Percentiles rank a stretch among this genome's conserved stretches.
Evolutionary conservation across 192 early-diverging fungal genomes (phyloP).

Genomic region (Anaeromyces robustus): DNA sequence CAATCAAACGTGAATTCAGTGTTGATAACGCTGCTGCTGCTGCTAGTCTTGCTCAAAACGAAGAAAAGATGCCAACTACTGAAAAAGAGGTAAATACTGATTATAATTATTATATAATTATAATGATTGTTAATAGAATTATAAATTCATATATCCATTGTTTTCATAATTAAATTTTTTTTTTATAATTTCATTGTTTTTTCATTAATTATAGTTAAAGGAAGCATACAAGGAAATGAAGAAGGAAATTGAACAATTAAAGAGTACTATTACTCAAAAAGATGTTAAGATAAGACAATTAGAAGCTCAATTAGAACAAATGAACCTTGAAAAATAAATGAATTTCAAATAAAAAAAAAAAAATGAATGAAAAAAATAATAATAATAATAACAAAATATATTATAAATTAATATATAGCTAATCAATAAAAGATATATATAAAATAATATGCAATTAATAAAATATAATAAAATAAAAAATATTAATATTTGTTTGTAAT

Average conservation of each 20-base stretch:
- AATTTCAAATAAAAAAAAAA: too few species aligned
- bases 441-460: too few species aligned
- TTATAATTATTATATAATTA: too few species aligned
- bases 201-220: not conserved
- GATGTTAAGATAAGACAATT: slow-evolving; percentile 65
- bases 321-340: not conserved
- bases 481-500: too few species aligned
- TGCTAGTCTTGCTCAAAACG: not conserved
- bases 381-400: not conserved
- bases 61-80: not conserved
- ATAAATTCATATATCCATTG: too few species aligned
- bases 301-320: slow-evolving; percentile 54
- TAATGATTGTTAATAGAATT: too few species aligned
- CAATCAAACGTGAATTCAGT: not conserved
- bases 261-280: slow-evolving; percentile 46
- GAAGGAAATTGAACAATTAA: slow-evolving; percentile 74
- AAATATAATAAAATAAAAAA: too few species aligned
- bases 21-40: not conserved
- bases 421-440: too few species aligned
- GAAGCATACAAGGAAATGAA: slow-evolving; percentile 54
- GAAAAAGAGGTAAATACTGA: not conserved
- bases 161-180: too few species aligned
- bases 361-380: not conserved
- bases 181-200: too few species aligned
- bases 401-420: too few species aligned